Evolutionary conservation across 2,329 filamentous ascomycete genomes (phyloP).

Genomic region (Lasiodiplodia sp.): DNA sequence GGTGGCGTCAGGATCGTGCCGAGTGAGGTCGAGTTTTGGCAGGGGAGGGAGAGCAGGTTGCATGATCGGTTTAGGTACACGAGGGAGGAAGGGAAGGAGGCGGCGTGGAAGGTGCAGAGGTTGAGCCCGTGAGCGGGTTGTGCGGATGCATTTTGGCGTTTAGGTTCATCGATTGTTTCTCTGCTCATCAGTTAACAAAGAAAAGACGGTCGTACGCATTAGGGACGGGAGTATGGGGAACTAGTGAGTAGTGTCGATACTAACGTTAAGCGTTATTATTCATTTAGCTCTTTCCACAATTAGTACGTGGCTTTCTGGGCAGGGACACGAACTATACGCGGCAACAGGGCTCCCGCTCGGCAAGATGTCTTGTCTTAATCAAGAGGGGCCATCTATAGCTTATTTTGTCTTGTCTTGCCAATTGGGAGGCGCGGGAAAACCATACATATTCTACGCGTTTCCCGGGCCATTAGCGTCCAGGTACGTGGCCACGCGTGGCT

Average conservation of each 20-base stretch:
- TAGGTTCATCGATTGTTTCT: not conserved
- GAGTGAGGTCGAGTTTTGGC: conserved; percentile 92
- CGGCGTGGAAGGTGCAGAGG: conserved; percentile 73
- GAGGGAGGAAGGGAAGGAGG: conserved; percentile 58
- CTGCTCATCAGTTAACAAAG: not conserved
- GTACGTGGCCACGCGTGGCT: too few species aligned
- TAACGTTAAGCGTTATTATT: not conserved
- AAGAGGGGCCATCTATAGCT: too few species aligned
- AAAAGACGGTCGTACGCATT: not conserved
- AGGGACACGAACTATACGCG: too few species aligned
- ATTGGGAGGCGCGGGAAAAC: too few species aligned
- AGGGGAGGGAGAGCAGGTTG: conserved; percentile 85
- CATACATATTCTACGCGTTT: too few species aligned
- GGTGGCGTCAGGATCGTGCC: conserved; percentile 87
- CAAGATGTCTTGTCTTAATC: too few species aligned
- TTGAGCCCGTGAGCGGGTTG: conserved; percentile 68
- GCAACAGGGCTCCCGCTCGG: too few species aligned
- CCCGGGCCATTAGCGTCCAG: too few species aligned
- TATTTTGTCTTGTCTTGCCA: too few species aligned
- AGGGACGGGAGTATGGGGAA: not conserved
- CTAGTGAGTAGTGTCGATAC: not conserved
- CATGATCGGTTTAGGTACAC: conserved; percentile 94
- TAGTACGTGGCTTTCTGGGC: too few species aligned
- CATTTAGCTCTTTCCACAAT: not conserved
- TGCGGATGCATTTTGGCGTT: not conserved